Conservation (phyloP, 2,329 filamentous ascomycete species). For the Dactylellina sp. region DNA sequence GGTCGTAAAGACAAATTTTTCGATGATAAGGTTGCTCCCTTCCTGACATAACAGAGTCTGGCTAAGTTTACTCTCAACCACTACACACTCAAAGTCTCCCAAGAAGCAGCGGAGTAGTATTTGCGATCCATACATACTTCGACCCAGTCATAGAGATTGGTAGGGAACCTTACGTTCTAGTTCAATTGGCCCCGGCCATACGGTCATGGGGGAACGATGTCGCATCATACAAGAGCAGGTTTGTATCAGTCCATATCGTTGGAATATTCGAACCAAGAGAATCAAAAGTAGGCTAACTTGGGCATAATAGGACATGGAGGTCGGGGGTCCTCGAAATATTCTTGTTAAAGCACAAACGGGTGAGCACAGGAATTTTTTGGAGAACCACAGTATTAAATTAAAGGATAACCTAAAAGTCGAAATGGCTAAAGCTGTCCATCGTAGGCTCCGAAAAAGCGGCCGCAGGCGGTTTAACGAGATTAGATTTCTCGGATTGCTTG, state of each 20-base stretch:
- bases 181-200: constrained; percentile 79
- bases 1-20: constrained; percentile 79
- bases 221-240: constrained; percentile 78
- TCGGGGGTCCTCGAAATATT: constrained; percentile 67
- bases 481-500: constrained; percentile 63
- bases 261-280: constrained; percentile 79
- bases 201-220: constrained; percentile 86
- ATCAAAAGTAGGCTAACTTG: constrained; percentile 76
- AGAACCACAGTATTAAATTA: neutral
- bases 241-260: constrained; percentile 79
- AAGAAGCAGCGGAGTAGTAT: constrained; percentile 65
- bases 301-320: constrained; percentile 71
- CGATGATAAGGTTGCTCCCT: constrained; percentile 67
- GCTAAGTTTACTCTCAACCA: constrained; percentile 12
- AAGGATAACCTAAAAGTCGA: constrained; percentile 76
- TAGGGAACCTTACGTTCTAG: constrained; percentile 80
- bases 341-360: constrained; percentile 14
- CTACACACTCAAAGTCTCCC: constrained; percentile 16
- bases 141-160: constrained; percentile 76
- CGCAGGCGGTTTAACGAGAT: constrained; percentile 71
- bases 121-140: constrained; percentile 85
- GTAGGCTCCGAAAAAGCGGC: constrained; percentile 94
- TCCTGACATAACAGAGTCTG: constrained; percentile 63
- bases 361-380: neutral
- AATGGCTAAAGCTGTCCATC: constrained; percentile 86